Conservation (phyloP, 2,329 filamentous ascomycete genomes). For the Chaetomium sp. region DNA sequence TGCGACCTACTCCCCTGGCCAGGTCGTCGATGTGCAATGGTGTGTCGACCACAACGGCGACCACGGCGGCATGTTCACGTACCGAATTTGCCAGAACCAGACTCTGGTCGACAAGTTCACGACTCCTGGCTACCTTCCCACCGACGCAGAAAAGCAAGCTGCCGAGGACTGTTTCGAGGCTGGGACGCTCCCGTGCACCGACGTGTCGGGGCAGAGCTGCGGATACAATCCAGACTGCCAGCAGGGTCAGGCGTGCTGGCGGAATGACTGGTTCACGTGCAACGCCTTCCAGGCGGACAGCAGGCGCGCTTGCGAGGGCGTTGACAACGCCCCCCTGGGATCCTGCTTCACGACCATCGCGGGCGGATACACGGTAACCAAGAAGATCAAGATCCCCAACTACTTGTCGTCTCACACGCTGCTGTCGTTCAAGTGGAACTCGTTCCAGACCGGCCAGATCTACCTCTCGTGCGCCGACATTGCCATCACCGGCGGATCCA, state of each 20-base stretch:
- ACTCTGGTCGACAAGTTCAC: slow-evolving; percentile 44
- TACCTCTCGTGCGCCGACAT: slow-evolving; percentile 50
- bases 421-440: slow-evolving; percentile 48
- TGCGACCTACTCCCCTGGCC: slow-evolving; percentile 38
- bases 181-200: slow-evolving; percentile 42
- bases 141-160: slow-evolving; percentile 44
- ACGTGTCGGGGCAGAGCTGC: slow-evolving; percentile 44
- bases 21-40: slow-evolving; percentile 46
- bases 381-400: slow-evolving; percentile 44
- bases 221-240: slow-evolving; percentile 43
- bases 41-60: slow-evolving; percentile 52
- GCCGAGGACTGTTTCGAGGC: slow-evolving; percentile 47
- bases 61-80: slow-evolving; percentile 51
- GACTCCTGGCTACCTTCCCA: slow-evolving; percentile 41
- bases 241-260: slow-evolving; percentile 37
- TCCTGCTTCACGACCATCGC: slow-evolving; percentile 47
- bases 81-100: slow-evolving; percentile 48
- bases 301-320: slow-evolving; percentile 38
- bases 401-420: slow-evolving; percentile 44
- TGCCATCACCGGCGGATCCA: slow-evolving; percentile 29
- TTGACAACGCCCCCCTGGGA: slow-evolving; percentile 37
- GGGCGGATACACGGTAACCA: slow-evolving; percentile 47
- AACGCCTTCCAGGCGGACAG: slow-evolving; percentile 35
- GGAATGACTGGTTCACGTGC: slow-evolving; percentile 52
- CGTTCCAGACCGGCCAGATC: slow-evolving; percentile 47